Evolutionary conservation across 1,284 basidiomycete species (phyloP).

Genomic region (Cerioporus squamosus): DNA sequence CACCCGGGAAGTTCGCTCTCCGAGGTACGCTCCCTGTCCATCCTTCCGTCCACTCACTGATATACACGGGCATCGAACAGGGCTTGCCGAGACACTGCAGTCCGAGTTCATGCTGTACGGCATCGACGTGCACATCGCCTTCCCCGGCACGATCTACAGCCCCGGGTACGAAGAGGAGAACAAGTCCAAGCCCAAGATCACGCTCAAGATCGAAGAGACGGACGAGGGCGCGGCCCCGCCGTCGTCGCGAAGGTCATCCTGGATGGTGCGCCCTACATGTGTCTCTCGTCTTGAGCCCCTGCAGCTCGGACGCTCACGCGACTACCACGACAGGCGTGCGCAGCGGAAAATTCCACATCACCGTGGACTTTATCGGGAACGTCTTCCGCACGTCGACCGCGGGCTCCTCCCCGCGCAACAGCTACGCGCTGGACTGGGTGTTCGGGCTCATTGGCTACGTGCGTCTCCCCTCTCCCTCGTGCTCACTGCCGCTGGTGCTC

Average conservation of each 20-base stretch:
- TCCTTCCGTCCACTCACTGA: not conserved
- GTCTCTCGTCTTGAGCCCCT: too few species aligned
- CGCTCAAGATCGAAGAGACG: constrained; percentile 80
- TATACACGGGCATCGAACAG: constrained; percentile 40
- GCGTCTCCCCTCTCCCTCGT: constrained; percentile 26
- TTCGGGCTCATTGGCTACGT: constrained; percentile 50
- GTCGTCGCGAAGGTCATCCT: constrained; percentile 54
- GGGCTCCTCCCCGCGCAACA: constrained; percentile 71
- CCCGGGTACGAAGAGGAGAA: constrained; percentile 86
- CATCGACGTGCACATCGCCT: constrained; percentile 85
- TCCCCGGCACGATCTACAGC: constrained; percentile 85
- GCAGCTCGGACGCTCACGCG: too few species aligned
- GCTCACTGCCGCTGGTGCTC: not conserved
- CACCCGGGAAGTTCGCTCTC: constrained; percentile 89
- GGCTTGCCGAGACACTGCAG: constrained; percentile 87
- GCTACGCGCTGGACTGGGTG: constrained; percentile 58
- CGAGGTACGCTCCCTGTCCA: constrained; percentile 60
- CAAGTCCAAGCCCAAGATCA: constrained; percentile 81
- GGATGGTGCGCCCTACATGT: constrained; percentile 1
- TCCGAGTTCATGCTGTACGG: constrained; percentile 83
- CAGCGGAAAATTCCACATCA: constrained; percentile 78
- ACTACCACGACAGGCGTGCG: constrained; percentile 53
- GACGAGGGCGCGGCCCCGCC: constrained; percentile 74
- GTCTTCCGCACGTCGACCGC: constrained; percentile 74
- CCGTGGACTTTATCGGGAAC: constrained; percentile 69